These are phyloP conservation scores for Flaveria floridana DNA, from an alignment of 140 eudicot genomes.

Conservation along the genomic window DNA sequence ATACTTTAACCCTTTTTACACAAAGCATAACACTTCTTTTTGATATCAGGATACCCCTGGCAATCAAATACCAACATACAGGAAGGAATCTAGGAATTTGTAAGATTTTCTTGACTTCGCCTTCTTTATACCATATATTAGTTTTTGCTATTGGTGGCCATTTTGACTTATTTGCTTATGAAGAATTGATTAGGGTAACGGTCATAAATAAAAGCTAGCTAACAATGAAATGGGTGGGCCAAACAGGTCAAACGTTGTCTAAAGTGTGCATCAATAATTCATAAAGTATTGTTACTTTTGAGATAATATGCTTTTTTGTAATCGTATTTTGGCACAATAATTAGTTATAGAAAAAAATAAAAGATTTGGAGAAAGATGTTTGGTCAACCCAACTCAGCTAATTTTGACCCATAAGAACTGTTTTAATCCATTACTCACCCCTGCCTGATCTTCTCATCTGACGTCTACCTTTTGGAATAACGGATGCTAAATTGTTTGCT, in stretches of 20 bases:
- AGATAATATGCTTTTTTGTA: not conserved
- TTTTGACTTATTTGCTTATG: slow-evolving; percentile 6
- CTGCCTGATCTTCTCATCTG: not conserved
- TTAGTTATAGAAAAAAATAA: no score
- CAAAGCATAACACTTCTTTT: slow-evolving; percentile 21
- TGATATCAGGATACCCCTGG: slow-evolving; percentile 52
- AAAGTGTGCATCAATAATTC: no score
- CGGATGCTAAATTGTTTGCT: slow-evolving; percentile 15
- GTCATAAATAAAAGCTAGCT: not conserved
- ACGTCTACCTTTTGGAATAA: slow-evolving; percentile 21
- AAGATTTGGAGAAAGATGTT: not conserved
- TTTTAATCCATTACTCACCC: not conserved
- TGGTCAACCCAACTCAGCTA: not conserved
- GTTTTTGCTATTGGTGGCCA: not conserved
- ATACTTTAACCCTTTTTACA: slow-evolving; percentile 18
- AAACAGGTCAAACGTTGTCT: no score
- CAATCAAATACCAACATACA: slow-evolving; percentile 43
- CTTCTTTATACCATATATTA: slow-evolving; percentile 15
- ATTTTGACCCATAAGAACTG: not conserved
- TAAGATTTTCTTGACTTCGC: slow-evolving; percentile 36
- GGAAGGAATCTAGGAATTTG: slow-evolving; percentile 47
- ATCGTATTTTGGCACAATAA: not conserved
- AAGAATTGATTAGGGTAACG: not conserved
- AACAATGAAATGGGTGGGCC: not conserved
- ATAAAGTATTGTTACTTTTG: no score